Conservation (phyloP, 1,284 basidiomycete genomes). For the Leccinum pachyderme region DNA sequence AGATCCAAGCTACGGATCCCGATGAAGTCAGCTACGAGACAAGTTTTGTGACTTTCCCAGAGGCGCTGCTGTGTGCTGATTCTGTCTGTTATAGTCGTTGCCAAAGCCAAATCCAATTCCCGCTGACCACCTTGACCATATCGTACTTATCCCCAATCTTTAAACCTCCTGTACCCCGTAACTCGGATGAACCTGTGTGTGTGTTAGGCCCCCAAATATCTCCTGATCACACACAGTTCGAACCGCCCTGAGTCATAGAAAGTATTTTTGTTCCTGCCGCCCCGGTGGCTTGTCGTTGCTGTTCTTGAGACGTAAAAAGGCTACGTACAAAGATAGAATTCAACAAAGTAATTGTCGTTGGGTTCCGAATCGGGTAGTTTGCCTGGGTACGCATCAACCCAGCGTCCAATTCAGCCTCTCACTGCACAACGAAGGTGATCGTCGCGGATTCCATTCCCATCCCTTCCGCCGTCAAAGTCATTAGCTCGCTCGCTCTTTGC, state of each 20-base stretch:
- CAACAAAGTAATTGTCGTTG: conserved; percentile 9
- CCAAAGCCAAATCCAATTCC: conserved; percentile 11
- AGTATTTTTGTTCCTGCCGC: conserved; percentile 1
- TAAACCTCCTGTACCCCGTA: conserved; percentile 11
- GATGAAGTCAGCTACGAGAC: conserved; percentile 76
- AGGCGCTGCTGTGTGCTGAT: conserved; percentile 6
- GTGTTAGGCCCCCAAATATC: conserved; percentile 11
- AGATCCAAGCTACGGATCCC: conserved; percentile 88
- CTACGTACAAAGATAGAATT: background rate
- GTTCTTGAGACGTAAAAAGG: conserved; percentile 4
- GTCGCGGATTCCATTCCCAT: conserved; percentile 28
- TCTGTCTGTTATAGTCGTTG: conserved; percentile 10
- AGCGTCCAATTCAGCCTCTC: conserved; percentile 15
- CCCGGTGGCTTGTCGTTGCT: background rate
- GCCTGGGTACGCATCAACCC: conserved; percentile 12
- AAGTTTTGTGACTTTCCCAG: conserved; percentile 50
- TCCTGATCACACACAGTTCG: conserved; percentile 1
- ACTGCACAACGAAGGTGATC: conserved; percentile 25
- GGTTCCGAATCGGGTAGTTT: conserved; percentile 30
- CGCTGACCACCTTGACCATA: conserved; percentile 17
- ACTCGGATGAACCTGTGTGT: conserved; percentile 9
- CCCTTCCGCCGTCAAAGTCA: conserved; percentile 8
- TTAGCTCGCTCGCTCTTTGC: conserved; percentile 2
- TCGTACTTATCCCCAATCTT: conserved; percentile 9
- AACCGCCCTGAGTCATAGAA: background rate